These are phyloP conservation scores for Rhodomyrtus psidioides DNA, from an alignment of 441 rosid genomes.

Conservation along the genomic window DNA sequence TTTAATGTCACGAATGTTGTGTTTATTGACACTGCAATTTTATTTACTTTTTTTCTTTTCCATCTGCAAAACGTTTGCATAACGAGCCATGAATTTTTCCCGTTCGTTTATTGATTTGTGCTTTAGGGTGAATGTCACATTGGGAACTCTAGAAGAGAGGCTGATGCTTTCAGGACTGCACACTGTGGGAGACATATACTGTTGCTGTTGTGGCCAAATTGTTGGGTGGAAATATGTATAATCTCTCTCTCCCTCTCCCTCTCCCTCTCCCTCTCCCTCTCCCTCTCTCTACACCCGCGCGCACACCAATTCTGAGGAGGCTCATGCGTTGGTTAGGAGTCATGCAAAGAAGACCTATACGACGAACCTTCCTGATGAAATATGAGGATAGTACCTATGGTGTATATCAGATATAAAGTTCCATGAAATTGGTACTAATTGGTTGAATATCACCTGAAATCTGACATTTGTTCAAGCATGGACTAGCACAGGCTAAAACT, in stretches of 20 bases:
- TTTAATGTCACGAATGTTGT: neutral
- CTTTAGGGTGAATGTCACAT: conserved; percentile 60
- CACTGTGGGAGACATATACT: conserved; percentile 77
- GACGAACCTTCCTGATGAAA: neutral
- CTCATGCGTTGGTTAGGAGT: neutral
- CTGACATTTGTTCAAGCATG: neutral
- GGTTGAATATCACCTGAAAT: neutral
- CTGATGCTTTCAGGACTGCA: conserved; percentile 80
- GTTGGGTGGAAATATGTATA: conserved; percentile 96
- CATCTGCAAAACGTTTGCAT: neutral
- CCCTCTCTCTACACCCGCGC: neutral
- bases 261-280: neutral
- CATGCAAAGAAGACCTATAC: neutral
- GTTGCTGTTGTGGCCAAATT: conserved; percentile 84
- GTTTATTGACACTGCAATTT: neutral
- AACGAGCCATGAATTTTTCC: neutral
- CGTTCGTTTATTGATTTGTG: neutral
- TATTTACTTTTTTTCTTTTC: neutral
- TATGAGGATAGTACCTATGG: neutral
- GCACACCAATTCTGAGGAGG: neutral
- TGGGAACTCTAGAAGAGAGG: conserved; percentile 68
- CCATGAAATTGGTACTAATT: neutral
- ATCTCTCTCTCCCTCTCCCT: conserved; percentile 4
- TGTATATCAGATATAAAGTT: neutral
- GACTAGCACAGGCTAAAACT: neutral